Percentiles rank a stretch among this genome's conserved stretches.
phyloP scores from a whole-genome alignment of 2,329 filamentous ascomycete genomes.

The Colletotrichum spaethianum region DNA sequence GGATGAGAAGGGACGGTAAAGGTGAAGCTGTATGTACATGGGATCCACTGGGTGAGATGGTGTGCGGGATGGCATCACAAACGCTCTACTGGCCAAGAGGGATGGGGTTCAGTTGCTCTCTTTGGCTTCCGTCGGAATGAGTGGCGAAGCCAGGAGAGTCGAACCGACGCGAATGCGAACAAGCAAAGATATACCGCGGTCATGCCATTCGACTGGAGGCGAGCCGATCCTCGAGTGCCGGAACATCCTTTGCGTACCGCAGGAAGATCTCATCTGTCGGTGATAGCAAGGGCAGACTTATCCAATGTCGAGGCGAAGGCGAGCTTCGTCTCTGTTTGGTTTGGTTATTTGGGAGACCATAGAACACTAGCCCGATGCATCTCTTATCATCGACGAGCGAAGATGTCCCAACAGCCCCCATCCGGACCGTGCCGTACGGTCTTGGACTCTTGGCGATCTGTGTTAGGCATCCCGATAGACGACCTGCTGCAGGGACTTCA shows the following conservation, averaged over 20 bases:
- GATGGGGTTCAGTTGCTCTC: background rate
- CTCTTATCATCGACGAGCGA: background rate
- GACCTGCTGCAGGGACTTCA: background rate
- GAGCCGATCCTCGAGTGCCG: background rate
- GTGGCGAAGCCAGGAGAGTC: background rate
- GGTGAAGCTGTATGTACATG: background rate
- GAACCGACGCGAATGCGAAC: background rate
- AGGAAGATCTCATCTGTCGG: background rate
- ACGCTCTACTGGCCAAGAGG: constrained; percentile 8
- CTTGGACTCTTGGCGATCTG: background rate
- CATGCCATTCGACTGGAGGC: background rate
- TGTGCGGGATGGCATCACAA: constrained; percentile 29
- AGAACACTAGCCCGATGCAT: background rate
- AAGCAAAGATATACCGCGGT: background rate
- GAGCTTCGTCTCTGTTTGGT: constrained; percentile 17
- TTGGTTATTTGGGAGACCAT: background rate
- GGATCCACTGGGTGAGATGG: background rate
- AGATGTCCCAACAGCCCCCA: background rate
- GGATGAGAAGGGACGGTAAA: background rate
- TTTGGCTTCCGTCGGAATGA: background rate
- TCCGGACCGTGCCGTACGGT: constrained; percentile 7
- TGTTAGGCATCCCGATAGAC: background rate
- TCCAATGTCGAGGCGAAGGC: constrained; percentile 3
- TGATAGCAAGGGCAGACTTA: background rate
- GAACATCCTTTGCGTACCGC: background rate